phyloP scores from a whole-genome alignment of 352 stramenopile genomes.

The Globisporangium canariense region DNA sequence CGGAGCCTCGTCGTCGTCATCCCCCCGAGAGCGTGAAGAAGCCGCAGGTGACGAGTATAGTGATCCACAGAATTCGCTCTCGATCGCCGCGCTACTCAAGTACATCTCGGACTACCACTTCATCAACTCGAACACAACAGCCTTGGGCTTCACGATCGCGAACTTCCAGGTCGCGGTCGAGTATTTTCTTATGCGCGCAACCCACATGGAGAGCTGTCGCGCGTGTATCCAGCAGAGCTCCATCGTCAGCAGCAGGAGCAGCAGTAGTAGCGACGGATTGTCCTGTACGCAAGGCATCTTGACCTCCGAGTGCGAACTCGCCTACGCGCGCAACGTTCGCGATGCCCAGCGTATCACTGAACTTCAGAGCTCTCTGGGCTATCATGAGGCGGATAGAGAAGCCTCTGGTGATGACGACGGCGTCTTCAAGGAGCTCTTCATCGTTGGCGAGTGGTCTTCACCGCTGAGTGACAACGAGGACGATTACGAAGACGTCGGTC shows the following conservation, averaged over 20 bases:
- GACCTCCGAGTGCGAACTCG: constrained; percentile 7
- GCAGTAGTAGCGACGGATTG: background rate
- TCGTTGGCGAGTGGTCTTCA: constrained; percentile 52
- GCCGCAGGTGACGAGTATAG: background rate
- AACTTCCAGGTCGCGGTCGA: constrained; percentile 81
- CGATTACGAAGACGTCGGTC: constrained; percentile 2
- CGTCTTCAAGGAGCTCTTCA: constrained; percentile 22
- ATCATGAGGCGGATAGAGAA: background rate
- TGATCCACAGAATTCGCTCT: constrained; percentile 23
- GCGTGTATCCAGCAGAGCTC: constrained; percentile 11
- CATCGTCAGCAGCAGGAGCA: background rate
- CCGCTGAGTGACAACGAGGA: constrained; percentile 13
- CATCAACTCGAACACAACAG: constrained; percentile 81
- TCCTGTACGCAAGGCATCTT: constrained; percentile 6
- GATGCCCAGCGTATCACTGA: background rate
- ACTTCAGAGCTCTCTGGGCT: background rate
- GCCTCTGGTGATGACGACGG: background rate
- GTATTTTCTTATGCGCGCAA: constrained; percentile 61
- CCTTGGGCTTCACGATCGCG: constrained; percentile 71
- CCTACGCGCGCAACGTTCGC: background rate
- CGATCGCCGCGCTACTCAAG: constrained; percentile 51
- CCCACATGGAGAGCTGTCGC: constrained; percentile 21
- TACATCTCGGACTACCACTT: constrained; percentile 83
- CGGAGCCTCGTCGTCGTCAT: background rate
- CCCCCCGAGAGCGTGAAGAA: background rate